phyloP scores from a whole-genome alignment of 345 rosid genomes.

The Bruguiera gymnorhiza region DNA sequence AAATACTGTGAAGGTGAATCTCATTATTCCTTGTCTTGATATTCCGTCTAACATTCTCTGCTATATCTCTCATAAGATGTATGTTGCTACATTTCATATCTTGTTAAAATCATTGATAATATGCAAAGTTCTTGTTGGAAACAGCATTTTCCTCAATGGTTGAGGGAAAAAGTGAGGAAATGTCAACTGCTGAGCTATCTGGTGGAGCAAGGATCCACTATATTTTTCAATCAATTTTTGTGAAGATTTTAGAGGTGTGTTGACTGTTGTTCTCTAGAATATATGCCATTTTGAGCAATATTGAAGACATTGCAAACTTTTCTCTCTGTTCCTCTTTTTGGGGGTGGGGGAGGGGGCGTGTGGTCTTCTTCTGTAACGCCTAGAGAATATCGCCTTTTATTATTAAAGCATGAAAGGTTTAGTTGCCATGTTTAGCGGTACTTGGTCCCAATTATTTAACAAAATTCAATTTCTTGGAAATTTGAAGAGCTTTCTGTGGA shows the following conservation, averaged over 20 bases:
- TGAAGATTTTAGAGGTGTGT: slow-evolving; percentile 79
- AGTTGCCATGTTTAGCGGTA: too few species aligned
- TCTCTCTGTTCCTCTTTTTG: neutral
- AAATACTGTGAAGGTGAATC: slow-evolving; percentile 81
- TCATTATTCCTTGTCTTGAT: neutral
- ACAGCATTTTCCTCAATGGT: slow-evolving; percentile 86
- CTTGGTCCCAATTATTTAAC: too few species aligned
- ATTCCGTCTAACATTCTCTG: slow-evolving; percentile 7
- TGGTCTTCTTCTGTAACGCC: too few species aligned
- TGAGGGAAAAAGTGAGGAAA: slow-evolving; percentile 88
- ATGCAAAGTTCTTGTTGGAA: slow-evolving; percentile 21
- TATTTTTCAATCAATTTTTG: slow-evolving; percentile 86
- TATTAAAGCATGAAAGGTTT: too few species aligned
- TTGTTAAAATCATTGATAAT: slow-evolving; percentile 11
- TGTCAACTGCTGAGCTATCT: slow-evolving; percentile 90
- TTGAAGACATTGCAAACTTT: neutral
- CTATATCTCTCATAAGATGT: neutral
- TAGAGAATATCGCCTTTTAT: too few species aligned
- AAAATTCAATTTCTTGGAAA: too few species aligned
- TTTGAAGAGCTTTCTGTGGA: too few species aligned
- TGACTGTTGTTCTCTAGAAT: neutral
- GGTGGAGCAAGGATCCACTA: slow-evolving; percentile 95
- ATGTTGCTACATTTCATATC: neutral
- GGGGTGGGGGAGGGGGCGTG: too few species aligned
- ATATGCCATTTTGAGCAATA: neutral